Percentiles rank a stretch among this genome's conserved stretches.
These are phyloP conservation scores for Aphanomyces euteiches DNA, from an alignment of 352 stramenopile genomes.

Conservation along the genomic window DNA sequence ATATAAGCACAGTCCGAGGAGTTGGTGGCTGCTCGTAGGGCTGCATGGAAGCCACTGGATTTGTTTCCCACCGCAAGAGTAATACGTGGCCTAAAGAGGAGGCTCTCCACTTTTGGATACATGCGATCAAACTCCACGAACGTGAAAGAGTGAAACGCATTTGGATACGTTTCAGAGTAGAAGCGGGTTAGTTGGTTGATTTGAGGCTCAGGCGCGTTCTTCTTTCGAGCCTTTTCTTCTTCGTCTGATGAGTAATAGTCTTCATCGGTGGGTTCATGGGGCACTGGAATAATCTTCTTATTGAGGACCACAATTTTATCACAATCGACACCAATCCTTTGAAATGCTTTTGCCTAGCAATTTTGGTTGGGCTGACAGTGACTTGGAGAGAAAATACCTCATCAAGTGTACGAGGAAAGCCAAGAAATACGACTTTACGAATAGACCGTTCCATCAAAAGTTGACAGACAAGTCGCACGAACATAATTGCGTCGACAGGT, in stretches of 20 bases:
- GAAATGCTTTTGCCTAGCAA: conserved; percentile 10
- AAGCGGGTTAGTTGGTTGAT: conserved; percentile 7
- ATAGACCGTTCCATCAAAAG: neutral
- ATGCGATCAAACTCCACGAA: neutral
- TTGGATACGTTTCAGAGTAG: neutral
- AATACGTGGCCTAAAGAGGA: neutral
- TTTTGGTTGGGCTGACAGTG: too few relatives aligned
- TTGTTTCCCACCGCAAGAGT: conserved; percentile 15
- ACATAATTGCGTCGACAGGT: neutral
- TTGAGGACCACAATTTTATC: conserved; percentile 3
- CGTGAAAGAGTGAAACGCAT: neutral
- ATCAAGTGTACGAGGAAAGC: conserved; percentile 13
- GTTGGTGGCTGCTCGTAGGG: neutral
- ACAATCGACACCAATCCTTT: neutral
- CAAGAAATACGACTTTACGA: conserved; percentile 7
- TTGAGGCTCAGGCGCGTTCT: conserved; percentile 17
- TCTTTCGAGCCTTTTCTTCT: conserved; percentile 10
- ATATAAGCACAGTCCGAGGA: conserved; percentile 4
- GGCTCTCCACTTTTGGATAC: neutral
- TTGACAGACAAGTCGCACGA: neutral
- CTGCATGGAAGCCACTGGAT: conserved; percentile 15
- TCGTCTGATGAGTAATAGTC: conserved; percentile 29
- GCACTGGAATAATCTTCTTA: conserved; percentile 11
- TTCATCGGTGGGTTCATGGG: conserved; percentile 16
- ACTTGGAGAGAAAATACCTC: neutral